Evolutionary conservation across 345 rosid species (phyloP), one percentile per base, ranked within the genome.

Genomic region (Clausena lansium): DNA sequence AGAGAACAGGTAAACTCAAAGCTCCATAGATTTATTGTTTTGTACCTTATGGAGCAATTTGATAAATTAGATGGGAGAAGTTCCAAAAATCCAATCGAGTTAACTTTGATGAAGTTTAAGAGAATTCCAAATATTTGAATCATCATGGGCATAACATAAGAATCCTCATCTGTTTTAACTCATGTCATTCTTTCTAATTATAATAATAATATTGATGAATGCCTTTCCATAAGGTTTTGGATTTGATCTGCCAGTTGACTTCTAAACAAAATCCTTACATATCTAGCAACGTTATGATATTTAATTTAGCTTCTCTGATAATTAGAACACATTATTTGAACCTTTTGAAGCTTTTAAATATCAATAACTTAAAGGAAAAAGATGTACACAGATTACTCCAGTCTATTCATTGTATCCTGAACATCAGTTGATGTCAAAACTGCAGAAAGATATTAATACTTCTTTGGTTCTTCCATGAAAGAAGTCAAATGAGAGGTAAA

Each of bases 1-100:
- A 89, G 98, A 89, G 79, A 79, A 76, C 86, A 89, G 95, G 97
- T 93, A 85, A 67, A 41, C 71, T 30, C 22, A 20, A 35, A 20
- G 47, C 70, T 65, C 10, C 69, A 14, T 52, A 52, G 19, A 52
- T 19, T 52, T 52, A 32, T 32, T 64, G 67, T 2, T 64, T 64
- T 32, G 50, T 13, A 13, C 9, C 50, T 45, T 13, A 14, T 45
- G 50, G 50, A 45, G 50, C 11, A 45, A 45, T 67, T 38, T 67
- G 45, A 35, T 20, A 35, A 33, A 36, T 36, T 35, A 22, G 15
- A 67, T n/a, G 28, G 55, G 54, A n/a, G 30, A 25, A 20, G 19
- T 14, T 39, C 22, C 32, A 3, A 39, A 32, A 20, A 35, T 35
- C 22, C 5, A 65, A 22, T 35, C 47, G 20, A 19, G 47, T 35